Percentiles rank a stretch among this genome's conserved stretches.
phyloP scores from a whole-genome alignment of 179 eudicot genomes.

The Patellifolia procumbens region DNA sequence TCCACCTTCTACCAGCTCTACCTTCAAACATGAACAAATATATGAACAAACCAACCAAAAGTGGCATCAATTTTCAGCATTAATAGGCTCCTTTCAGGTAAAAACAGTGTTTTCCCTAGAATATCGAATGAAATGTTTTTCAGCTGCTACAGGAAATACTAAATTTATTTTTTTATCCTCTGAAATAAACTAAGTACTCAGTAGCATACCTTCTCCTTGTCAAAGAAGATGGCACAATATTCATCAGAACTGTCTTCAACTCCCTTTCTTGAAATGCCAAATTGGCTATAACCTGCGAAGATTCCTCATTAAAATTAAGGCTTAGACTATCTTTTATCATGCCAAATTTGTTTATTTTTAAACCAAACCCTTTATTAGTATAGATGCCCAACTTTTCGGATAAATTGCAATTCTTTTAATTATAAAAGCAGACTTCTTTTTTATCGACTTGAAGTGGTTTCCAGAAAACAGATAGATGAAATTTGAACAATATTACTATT shows the following conservation, averaged over 20 bases:
- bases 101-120: not conserved
- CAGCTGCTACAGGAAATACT: not conserved
- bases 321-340: conserved; percentile 2
- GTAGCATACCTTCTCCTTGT: conserved; percentile 83
- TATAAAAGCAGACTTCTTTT: too few relatives aligned
- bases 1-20: conserved; percentile 93
- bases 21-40: conserved; percentile 43
- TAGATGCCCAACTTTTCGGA: too few relatives aligned
- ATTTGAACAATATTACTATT: too few relatives aligned
- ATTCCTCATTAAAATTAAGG: conserved; percentile 13
- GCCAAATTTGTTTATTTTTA: conserved; percentile 42
- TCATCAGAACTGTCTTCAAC: conserved; percentile 81
- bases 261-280: conserved; percentile 96
- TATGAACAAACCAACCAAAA: conserved; percentile 1
- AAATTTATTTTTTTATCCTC: not conserved
- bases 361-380: too few relatives aligned
- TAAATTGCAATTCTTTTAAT: too few relatives aligned
- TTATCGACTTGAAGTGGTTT: too few relatives aligned
- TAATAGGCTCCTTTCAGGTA: not conserved
- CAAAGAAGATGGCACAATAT: conserved; percentile 82
- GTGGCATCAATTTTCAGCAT: not conserved
- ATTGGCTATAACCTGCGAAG: conserved; percentile 67
- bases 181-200: not conserved
- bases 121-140: not conserved
- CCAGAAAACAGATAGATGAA: too few relatives aligned